phyloP scores from a whole-genome alignment of 1,139 yeast genomes.

The Suhomyces bribrorum region DNA sequence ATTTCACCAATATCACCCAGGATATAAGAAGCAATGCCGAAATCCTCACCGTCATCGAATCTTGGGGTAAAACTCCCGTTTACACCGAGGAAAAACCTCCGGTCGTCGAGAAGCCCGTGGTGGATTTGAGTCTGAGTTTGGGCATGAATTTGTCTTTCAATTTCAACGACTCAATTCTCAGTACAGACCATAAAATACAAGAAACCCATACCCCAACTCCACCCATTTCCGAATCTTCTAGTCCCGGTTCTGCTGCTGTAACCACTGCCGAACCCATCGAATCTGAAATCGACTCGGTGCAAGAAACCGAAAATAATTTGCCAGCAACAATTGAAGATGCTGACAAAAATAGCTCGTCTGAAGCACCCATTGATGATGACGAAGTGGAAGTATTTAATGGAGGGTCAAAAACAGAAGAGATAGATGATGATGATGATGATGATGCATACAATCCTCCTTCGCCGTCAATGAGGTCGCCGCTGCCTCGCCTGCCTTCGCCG shows the following conservation, averaged over 20 bases:
- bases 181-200: too few relatives aligned
- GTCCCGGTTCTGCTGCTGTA: too few relatives aligned
- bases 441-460: conserved; percentile 9
- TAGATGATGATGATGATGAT: conserved; percentile 7
- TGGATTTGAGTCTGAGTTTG: conserved; percentile 1
- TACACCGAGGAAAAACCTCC: conserved; percentile 3
- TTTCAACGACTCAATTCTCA: conserved; percentile 8
- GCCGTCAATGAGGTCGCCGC: conserved; percentile 6
- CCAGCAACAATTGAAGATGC: neutral
- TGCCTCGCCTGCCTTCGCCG: neutral
- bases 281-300: neutral
- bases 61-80: conserved; percentile 24
- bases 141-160: conserved; percentile 9
- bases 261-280: too few relatives aligned
- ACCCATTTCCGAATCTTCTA: too few relatives aligned
- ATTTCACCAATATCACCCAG: conserved; percentile 17
- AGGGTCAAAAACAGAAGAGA: neutral
- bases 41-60: conserved; percentile 14
- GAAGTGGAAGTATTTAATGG: neutral
- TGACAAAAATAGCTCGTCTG: too few relatives aligned
- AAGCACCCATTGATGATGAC: neutral
- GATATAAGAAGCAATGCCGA: conserved; percentile 16
- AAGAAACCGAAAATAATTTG: neutral
- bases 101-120: conserved; percentile 1
- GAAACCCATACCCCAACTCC: too few relatives aligned